Evolutionary conservation across 73 alveolate genomes (phyloP).

Genomic region (Tetrahymena elliotti): DNA sequence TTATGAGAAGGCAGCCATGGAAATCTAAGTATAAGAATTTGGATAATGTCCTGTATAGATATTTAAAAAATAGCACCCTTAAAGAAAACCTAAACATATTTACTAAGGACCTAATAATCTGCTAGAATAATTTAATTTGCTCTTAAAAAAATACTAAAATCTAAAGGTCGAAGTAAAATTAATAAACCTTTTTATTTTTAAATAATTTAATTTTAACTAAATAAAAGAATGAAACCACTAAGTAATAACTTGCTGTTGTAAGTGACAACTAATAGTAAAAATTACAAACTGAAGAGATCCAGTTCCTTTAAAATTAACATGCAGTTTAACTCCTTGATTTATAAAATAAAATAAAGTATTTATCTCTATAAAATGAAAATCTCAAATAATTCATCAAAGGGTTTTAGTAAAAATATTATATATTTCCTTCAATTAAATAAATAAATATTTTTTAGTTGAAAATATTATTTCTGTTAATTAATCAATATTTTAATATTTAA

Average conservation of each 20-base stretch:
- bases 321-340: background rate
- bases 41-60: conserved; percentile 88
- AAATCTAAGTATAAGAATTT: conserved; percentile 81
- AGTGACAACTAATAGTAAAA: background rate
- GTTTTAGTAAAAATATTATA: background rate
- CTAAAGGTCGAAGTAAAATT: background rate
- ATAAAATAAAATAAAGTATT: background rate
- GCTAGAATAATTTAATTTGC: background rate
- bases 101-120: background rate
- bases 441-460: too few species aligned
- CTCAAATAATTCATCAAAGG: background rate
- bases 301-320: background rate
- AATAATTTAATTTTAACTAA: background rate
- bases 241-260: background rate
- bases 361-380: background rate
- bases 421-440: too few species aligned
- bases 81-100: conserved; percentile 33
- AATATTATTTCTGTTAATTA: too few species aligned
- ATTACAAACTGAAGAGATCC: background rate
- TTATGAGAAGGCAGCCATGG: conserved; percentile 62
- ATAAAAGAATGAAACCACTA: background rate
- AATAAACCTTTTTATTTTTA: background rate
- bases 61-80: conserved; percentile 81
- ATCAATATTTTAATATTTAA: background rate
- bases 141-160: background rate